Conservation (phyloP, 352 stramenopile genomes). For the Globisporangium paroecandrum region DNA sequence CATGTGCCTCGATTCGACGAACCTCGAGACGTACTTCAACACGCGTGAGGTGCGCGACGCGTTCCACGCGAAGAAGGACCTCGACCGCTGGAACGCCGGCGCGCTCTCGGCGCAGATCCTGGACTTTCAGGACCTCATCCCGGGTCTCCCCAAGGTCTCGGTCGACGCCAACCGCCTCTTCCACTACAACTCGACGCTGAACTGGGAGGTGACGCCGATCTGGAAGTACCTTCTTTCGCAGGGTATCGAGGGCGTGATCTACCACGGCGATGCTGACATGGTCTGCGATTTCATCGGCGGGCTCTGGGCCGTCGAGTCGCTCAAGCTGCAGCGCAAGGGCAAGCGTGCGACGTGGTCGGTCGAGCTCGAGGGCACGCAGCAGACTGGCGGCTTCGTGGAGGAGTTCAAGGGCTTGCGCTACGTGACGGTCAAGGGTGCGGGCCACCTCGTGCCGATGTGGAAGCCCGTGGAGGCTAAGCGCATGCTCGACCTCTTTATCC, state of each 20-base stretch:
- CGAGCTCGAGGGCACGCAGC: conserved; percentile 27
- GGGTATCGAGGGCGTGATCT: conserved; percentile 32
- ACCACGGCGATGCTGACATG: conserved; percentile 72
- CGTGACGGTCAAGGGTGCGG: conserved; percentile 89
- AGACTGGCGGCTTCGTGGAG: conserved; percentile 85
- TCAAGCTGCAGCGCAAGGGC: conserved; percentile 41
- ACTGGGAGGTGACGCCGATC: conserved; percentile 32
- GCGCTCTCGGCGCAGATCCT: conserved; percentile 16
- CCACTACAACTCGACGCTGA: conserved; percentile 17
- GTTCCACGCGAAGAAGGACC: conserved; percentile 39
- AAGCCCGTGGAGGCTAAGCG: conserved; percentile 68
- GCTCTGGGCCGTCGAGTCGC: conserved; percentile 65
- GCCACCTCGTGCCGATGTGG: conserved; percentile 86
- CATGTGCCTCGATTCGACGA: conserved; percentile 22
- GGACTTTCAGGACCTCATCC: conserved; percentile 14
- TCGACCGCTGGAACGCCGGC: conserved; percentile 11
- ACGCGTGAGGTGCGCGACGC: conserved; percentile 41
- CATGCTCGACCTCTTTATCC: conserved; percentile 70
- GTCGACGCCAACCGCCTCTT: conserved; percentile 20
- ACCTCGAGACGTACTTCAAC: conserved; percentile 49
- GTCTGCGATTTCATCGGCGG: conserved; percentile 66
- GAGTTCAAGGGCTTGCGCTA: conserved; percentile 79
- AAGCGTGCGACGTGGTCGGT: conserved; percentile 42
- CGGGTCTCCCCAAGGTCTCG: conserved; percentile 11
- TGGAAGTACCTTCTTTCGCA: conserved; percentile 49